Conservation (phyloP, 208 protist species). For the Strigomonas culicis region DNA sequence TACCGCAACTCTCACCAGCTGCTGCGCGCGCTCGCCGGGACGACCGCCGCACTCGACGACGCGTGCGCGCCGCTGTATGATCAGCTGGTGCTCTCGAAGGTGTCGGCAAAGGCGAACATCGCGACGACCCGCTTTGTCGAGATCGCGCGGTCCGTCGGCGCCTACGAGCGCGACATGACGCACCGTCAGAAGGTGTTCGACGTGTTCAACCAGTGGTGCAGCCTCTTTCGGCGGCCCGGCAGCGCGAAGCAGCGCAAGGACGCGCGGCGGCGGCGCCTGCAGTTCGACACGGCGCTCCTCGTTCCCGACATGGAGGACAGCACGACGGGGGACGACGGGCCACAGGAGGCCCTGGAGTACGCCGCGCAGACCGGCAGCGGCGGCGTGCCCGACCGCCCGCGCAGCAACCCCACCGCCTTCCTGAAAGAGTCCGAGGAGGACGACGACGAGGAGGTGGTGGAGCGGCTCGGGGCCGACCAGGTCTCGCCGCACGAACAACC, state of each 20-base stretch:
- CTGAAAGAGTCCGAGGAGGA: not conserved
- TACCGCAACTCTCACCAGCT: conserved; percentile 63
- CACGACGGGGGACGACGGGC: not conserved
- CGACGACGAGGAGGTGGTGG: conserved; percentile 9
- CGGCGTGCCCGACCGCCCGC: not conserved
- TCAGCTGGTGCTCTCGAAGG: conserved; percentile 42
- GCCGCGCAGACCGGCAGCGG: not conserved
- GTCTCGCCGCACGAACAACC: not conserved
- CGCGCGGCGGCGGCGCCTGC: not conserved
- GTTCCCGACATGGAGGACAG: conserved; percentile 11
- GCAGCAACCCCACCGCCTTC: not conserved
- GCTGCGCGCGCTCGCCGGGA: conserved; percentile 39
- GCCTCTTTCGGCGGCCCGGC: conserved; percentile 24
- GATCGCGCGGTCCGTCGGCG: conserved; percentile 65
- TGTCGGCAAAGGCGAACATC: conserved; percentile 50
- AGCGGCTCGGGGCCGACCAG: not conserved
- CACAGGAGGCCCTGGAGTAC: not conserved
- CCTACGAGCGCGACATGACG: conserved; percentile 56
- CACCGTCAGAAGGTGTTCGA: conserved; percentile 76
- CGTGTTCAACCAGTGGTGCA: conserved; percentile 76
- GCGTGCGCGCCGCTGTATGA: conserved; percentile 70
- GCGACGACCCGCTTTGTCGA: conserved; percentile 61
- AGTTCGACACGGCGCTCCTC: not conserved
- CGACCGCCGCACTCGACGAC: conserved; percentile 44
- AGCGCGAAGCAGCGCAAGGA: not conserved